Base-by-base conservation (phyloP, 2,329 filamentous ascomycete genomes). In the Colletotrichum lentis region DNA sequence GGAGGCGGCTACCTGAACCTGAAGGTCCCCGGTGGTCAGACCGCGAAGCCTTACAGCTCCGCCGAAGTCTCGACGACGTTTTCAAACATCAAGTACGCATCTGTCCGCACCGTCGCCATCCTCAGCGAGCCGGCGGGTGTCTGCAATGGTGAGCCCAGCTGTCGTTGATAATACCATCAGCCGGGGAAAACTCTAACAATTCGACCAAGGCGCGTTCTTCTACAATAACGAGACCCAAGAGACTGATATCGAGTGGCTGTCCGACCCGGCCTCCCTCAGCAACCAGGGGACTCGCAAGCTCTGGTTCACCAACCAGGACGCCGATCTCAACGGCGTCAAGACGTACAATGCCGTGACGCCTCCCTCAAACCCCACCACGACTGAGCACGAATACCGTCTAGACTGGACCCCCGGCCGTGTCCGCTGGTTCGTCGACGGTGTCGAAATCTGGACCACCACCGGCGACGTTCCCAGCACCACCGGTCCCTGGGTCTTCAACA, bases 241-340 rank as follows among this genome's bases (percentile, higher is more conserved):
- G 55, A 73, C 72, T 1, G 76, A 77, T 2, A 77, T 77, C 7
- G 76, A 77, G 58, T 77, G 76, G 76, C 74, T 77, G 16, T 77
- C 76, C 0, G 75, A 77, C 14, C 41, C 72, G 12, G 67, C 67
- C 1, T 76, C 74, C 1, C 31, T 69, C 7, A 76, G 75, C 43
- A 76, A 77, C 44, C 41, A 20, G 3, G 76, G 76, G 3, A 65
- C 69, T 14, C 71, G 73, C n/a, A 64, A 69, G 18, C 53, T 77
- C 24, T 77, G 74, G 75, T 55, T 76, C 35, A 77, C 75, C 3
- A 77, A 77, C 71, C 76, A 77, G 41, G 76, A 76, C 47, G 66
- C 62, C 3, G 66, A 73, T 35, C 71, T 64, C 3, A 70, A 73
- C 5, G 74, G 72, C 1, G 10, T 71, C 18, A 65, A 64, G 12